Conservation (phyloP, 495 filamentous ascomycete species). For the Acidomyces sp. region DNA sequence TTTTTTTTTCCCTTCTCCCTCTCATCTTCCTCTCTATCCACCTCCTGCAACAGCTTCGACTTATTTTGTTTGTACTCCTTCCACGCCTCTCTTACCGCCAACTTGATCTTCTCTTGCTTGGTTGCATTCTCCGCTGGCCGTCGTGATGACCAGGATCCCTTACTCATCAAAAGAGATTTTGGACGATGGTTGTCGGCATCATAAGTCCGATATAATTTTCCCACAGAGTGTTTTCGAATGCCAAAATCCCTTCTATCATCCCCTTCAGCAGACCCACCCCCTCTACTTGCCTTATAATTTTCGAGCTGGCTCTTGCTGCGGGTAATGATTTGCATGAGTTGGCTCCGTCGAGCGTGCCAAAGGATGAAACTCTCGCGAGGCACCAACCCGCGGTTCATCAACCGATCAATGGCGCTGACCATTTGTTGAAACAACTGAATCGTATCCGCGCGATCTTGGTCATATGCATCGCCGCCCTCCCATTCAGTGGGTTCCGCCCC, state of each 20-base stretch:
- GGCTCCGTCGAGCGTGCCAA: slow-evolving; percentile 8
- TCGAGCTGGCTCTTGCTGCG: not conserved
- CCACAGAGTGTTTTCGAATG: too few species aligned
- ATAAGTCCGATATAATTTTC: too few species aligned
- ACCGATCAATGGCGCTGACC: slow-evolving; percentile 15
- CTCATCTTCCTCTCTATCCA: too few species aligned
- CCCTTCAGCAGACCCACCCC: not conserved
- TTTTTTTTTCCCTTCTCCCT: too few species aligned
- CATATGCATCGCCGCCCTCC: not conserved
- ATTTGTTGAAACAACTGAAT: slow-evolving; percentile 3
- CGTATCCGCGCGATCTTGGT: not conserved
- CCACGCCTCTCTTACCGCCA: too few species aligned
- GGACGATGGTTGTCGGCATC: too few species aligned
- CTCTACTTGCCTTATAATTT: not conserved
- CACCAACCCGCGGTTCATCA: slow-evolving; percentile 12
- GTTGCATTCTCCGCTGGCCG: too few species aligned
- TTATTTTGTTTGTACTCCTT: too few species aligned
- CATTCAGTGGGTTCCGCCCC: not conserved
- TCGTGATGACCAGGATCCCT: too few species aligned
- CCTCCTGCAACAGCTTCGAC: too few species aligned
- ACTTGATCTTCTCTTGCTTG: too few species aligned
- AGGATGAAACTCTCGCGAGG: slow-evolving; percentile 7
- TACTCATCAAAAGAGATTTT: too few species aligned
- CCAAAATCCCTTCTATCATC: not conserved
- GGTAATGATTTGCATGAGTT: slow-evolving; percentile 5